These are phyloP conservation scores for Phymatotrichopsis omnivora DNA, from an alignment of 2,329 filamentous ascomycete species.

Conservation along the genomic window DNA sequence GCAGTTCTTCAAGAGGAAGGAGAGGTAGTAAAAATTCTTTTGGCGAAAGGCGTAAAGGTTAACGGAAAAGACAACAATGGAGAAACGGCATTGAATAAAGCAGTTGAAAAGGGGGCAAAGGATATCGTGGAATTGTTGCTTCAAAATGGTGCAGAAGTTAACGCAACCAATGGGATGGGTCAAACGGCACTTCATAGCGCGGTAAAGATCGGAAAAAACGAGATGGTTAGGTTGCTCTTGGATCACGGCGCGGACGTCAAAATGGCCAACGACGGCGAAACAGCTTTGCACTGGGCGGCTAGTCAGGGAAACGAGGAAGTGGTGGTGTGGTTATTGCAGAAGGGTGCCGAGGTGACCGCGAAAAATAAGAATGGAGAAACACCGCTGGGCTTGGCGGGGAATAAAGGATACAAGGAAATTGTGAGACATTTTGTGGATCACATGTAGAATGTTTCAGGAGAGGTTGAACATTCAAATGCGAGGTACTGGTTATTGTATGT, in stretches of 20 bases:
- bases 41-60: not conserved
- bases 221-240: not conserved
- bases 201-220: constrained; percentile 9
- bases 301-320: constrained; percentile 3
- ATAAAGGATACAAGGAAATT: too few species aligned
- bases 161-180: not conserved
- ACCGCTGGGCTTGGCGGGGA: constrained; percentile 7
- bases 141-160: constrained; percentile 4
- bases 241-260: not conserved
- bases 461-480: too few species aligned
- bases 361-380: not conserved
- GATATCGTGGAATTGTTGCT: constrained; percentile 7
- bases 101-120: constrained; percentile 1
- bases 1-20: too few species aligned
- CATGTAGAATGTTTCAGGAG: too few species aligned
- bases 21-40: too few species aligned
- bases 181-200: constrained; percentile 16
- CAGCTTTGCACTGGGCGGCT: not conserved
- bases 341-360: not conserved
- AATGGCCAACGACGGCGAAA: not conserved
- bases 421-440: too few species aligned
- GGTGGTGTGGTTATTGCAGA: not conserved
- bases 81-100: constrained; percentile 23
- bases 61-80: not conserved
- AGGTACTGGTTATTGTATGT: too few species aligned